Evolutionary conservation across 768 basidiomycete species (phyloP), one percentile per base, ranked within the genome.

Genomic region (Fomitopsis serialis): DNA sequence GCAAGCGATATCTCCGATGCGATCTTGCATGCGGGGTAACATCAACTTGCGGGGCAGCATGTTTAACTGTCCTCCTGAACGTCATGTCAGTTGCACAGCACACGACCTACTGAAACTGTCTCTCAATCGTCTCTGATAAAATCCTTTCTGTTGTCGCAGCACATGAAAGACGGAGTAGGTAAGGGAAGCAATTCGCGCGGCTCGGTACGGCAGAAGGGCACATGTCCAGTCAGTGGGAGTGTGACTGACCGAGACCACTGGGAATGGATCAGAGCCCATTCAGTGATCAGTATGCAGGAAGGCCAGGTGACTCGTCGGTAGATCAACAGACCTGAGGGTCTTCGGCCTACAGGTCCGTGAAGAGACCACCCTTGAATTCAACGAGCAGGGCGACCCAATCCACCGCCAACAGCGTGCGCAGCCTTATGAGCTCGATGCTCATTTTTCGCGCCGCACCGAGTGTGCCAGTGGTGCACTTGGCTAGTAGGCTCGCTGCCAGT

Each of bases 361-460:
- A 15, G 15, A 40, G 15, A 17, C 37, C 37, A 40, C 37, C 11
- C 29, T 32, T 32, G 29, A 11, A 32, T 11, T 11, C 29, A 15
- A 40, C 37, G 15, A 4, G 37, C 19, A 40, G 37, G 15, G 19
- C 19, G 15, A 40, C 19, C 19, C 37, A 5, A 19, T 40, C 12
- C 44, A 45, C 22, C 44, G 44, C 21, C 21, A 10, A 10, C 44
- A 22, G 29, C 23, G 46, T 11, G 24, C 21, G 44, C 24, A 45
- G 25, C 46, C n/a, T n/a, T 3, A 47, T 47, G 46, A 34, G 46
- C 46, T 47, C 46, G 29, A 47, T 8, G 46, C 27, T 47, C 29
- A 24, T 34, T 5, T 25, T 47, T 21, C 19, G 29, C 32, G 37
- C 19, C 37, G 37, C 37, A 6, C 37, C 37, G 5, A 40, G 37